Base-by-base conservation (phyloP, 2,329 filamentous ascomycete species). In the Cryoendolithus antarcticus region DNA sequence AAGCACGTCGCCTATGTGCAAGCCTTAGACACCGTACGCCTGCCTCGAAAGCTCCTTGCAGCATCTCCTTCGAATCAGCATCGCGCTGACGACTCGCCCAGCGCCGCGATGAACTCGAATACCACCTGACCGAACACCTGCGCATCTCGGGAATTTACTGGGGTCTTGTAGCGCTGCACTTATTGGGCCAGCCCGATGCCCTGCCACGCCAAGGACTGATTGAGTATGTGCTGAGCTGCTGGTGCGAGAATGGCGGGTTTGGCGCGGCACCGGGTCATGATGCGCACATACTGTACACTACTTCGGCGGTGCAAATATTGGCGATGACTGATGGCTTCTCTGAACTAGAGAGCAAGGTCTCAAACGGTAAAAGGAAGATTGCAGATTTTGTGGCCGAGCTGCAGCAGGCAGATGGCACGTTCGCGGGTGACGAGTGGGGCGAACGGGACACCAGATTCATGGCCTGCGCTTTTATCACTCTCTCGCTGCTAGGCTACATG, bases 41-140 rank as follows among this genome's bases (percentile, higher is more conserved):
- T 9, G 9, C 31, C 15, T 8, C 6, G 5, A 27, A 48, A 45
- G 45, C 35, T 36, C 36, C 30, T 35, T 32, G 30, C 30, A 40
- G 38, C 39, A 44, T 39, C 45, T 41, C 40, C 27, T 33, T 34
- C 34, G 39, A 27, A 28, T 35, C 39, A 35, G 30, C 34, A 34
- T 37, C 39, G 35, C 19, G 46, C 48, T 55, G 51, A 46, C 54
- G 52, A 41, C 27, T 34, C 39, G 39, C 50, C 48, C 64, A 82
- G 77, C 80, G 82, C 58, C 86, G 83, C 66, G 86, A 96, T 69
- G 85, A 95, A 63, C 79, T 94, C 52, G 86, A 95, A 62, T 98
- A 96, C 67, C 95, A 89, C 82, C 71, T 96, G 58, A 98, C 91
- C 9, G 89, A 98, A 63, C 91, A 98, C 60, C 72, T 98, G 49